A percentile compares a stretch with the other conserved stretches of the same genome.
These are phyloP conservation scores for Tuber borchii DNA, from an alignment of 495 filamentous ascomycete genomes.

Conservation along the genomic window DNA sequence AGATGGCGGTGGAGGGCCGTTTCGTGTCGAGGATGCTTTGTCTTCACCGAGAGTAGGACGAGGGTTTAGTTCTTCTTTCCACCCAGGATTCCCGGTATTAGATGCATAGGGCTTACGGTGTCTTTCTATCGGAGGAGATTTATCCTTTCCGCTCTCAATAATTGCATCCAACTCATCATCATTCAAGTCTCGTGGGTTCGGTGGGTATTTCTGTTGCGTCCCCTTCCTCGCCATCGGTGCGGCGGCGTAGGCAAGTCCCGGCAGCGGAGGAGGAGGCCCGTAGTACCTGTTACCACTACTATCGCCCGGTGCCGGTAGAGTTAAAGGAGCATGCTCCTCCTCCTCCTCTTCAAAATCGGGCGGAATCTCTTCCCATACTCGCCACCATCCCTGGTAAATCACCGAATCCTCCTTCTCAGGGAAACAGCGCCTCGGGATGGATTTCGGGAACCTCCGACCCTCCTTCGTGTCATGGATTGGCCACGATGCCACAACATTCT, in stretches of 20 bases:
- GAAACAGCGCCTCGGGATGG: constrained; percentile 39
- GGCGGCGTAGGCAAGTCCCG: constrained; percentile 14
- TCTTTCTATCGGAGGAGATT: constrained; percentile 21
- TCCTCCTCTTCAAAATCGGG: constrained; percentile 30
- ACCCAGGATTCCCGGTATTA: constrained; percentile 9
- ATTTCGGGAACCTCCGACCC: constrained; percentile 27
- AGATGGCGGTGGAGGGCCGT: constrained; percentile 17
- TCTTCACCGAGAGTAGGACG: constrained; percentile 38
- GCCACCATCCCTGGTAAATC: constrained; percentile 36
- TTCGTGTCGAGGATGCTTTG: constrained; percentile 19
- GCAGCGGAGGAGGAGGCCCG: constrained; percentile 19
- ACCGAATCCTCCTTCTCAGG: constrained; percentile 30
- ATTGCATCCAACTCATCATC: constrained; percentile 28
- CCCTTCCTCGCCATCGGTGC: constrained; percentile 8
- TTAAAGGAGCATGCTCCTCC: constrained; percentile 31
- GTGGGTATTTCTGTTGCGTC: constrained; percentile 6
- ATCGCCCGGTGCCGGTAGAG: constrained; percentile 27
- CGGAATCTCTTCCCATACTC: constrained; percentile 37
- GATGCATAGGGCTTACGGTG: constrained; percentile 21
- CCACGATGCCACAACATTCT: constrained; percentile 64
- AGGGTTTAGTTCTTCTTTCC: constrained; percentile 34
- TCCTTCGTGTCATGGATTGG: constrained; percentile 54
- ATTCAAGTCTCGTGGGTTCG: neutral
- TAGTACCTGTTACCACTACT: constrained; percentile 21
- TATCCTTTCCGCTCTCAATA: constrained; percentile 10